phyloP scores from a whole-genome alignment of 371 early-diverging fungal genomes.

The Mortierella sp. region DNA sequence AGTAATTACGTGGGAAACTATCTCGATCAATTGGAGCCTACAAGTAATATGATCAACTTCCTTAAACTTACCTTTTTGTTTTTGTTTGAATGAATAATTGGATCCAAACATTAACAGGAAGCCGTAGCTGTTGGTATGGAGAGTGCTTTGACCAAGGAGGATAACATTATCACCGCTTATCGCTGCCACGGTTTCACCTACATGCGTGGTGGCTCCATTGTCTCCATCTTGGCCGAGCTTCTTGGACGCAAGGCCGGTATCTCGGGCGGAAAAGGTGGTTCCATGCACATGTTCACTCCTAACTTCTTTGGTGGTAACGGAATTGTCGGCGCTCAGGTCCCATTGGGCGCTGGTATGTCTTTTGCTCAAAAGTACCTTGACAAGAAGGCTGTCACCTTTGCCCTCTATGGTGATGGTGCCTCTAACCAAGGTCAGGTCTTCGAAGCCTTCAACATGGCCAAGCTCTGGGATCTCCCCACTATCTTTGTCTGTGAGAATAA shows the following conservation, averaged over 20 bases:
- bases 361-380: slow-evolving; percentile 95
- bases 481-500: slow-evolving; percentile 99
- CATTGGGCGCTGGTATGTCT: slow-evolving; percentile 98
- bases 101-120: slow-evolving; percentile 71
- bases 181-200: slow-evolving; percentile 99
- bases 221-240: slow-evolving; percentile 88
- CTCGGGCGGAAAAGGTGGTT: slow-evolving; percentile 99
- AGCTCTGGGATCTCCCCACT: slow-evolving; percentile 97
- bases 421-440: slow-evolving; percentile 99
- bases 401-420: slow-evolving; percentile 99
- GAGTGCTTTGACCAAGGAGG: slow-evolving; percentile 86
- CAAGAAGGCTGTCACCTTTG: slow-evolving; percentile 84
- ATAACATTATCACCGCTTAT: slow-evolving; percentile 98
- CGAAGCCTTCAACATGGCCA: slow-evolving; percentile 99
- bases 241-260: slow-evolving; percentile 91
- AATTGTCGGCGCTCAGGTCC: slow-evolving; percentile 99
- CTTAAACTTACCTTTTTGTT: neutral
- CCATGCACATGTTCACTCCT: slow-evolving; percentile 99
- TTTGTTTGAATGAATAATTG: neutral
- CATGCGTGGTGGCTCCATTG: slow-evolving; percentile 86
- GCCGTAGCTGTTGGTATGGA: slow-evolving; percentile 98
- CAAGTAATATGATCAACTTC: neutral
- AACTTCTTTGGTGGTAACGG: slow-evolving; percentile 99
- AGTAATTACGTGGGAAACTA: neutral
- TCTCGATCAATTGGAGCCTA: neutral